Base-by-base conservation (phyloP, 1,284 basidiomycete species). In the Vanrija humicola region DNA sequence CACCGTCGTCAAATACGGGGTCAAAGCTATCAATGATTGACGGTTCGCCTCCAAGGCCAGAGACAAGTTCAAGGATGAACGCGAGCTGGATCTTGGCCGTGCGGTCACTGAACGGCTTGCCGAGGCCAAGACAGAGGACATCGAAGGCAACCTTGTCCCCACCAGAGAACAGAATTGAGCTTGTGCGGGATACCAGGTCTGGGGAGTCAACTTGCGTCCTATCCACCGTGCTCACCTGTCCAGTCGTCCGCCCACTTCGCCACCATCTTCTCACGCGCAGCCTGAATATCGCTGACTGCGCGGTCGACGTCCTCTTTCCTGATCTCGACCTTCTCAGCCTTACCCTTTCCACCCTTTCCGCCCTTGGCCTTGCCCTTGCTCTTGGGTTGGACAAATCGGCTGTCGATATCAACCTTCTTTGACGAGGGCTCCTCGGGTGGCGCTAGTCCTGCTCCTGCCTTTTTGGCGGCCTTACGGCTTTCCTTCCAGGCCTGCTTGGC, bases 21-120 rank as follows among this genome's bases (percentile, higher is more conserved):
- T 75, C 73, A 38, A 62, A 75, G 1, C 60, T 60, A 19, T 62
- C 53, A 14, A 75, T 64, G 10, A 28, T 43, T 2, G 55, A 55
- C 23, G 44, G 26, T 9, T 38, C 29, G 9, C 50, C 56, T 15
- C 59, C 59, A 19, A 58, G 42, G 14, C 50, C 55, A 38, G 51
- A 34, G 3, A 53, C 38, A 12, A 64, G 49, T 28, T 53, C 53
- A 38, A 58, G 53, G 19, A 72, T 50, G 21, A 75, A 56, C 14
- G 70, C 70, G 1, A 74, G 61, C 54, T 75, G 73, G 18, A 74
- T 70, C 46, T 72, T 72, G 28, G 73, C 70, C 0, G 70, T 72
- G n/a, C 72, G 62, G 55, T 75, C 72, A 6, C 52, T 45, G 40
- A 57, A 64, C 1, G 65, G 66, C 54, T 65, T 68, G 21, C 73